Conservation (phyloP, 352 stramenopile species). For the Saprolegnia diclina region DNA sequence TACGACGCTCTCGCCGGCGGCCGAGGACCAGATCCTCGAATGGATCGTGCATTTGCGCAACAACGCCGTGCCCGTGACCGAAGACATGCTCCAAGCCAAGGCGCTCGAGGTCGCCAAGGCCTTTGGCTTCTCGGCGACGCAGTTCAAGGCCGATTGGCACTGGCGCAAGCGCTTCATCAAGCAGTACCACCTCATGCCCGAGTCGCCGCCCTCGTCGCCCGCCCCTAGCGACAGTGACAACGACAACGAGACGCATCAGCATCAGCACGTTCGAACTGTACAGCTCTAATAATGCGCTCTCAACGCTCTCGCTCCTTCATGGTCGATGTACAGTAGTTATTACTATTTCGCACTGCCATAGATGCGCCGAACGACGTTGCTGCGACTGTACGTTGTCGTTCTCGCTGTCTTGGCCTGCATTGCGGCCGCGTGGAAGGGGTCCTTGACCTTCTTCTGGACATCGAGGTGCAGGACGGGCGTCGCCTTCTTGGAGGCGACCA, state of each 20-base stretch:
- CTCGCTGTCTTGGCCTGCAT: slow-evolving; percentile 43
- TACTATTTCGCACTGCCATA: slow-evolving; percentile 6
- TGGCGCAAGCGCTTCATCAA: slow-evolving; percentile 1
- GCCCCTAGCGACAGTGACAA: too few species aligned
- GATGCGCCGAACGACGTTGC: not conserved
- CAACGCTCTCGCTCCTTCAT: not conserved
- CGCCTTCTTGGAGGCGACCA: slow-evolving; percentile 38
- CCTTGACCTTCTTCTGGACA: slow-evolving; percentile 14
- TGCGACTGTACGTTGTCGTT: not conserved
- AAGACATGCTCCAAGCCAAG: slow-evolving; percentile 28
- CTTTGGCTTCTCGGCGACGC: not conserved
- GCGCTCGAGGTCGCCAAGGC: slow-evolving; percentile 25
- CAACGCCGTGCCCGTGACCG: slow-evolving; percentile 30
- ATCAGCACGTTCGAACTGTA: not conserved
- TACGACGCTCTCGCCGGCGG: slow-evolving; percentile 22
- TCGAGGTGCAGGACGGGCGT: slow-evolving; percentile 36
- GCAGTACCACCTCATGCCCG: not conserved
- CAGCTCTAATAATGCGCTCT: not conserved
- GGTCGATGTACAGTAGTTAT: not conserved
- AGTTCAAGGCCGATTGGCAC: not conserved
- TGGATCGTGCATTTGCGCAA: slow-evolving; percentile 28
- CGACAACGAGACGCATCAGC: not conserved
- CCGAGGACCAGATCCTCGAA: slow-evolving; percentile 28
- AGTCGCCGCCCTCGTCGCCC: not conserved
- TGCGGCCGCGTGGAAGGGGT: slow-evolving; percentile 54